Percentiles rank a stretch among this genome's conserved stretches.
These are phyloP conservation scores for Kodamaea jinghongensis DNA, from an alignment of 805 yeast species.

Conservation along the genomic window DNA sequence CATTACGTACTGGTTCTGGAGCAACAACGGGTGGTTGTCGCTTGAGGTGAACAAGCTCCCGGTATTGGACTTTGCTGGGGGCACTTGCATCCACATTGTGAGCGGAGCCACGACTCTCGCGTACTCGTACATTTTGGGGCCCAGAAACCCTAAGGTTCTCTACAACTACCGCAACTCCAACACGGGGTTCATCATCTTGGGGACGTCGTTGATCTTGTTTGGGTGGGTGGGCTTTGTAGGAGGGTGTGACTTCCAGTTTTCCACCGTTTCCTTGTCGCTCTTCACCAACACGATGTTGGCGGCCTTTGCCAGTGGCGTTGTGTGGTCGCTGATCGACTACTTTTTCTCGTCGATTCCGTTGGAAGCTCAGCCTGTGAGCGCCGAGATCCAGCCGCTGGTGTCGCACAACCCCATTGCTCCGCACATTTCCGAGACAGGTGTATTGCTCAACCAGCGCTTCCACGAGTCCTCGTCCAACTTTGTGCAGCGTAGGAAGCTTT, in stretches of 20 bases:
- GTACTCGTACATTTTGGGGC: constrained; percentile 42
- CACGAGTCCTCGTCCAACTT: constrained; percentile 17
- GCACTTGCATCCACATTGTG: constrained; percentile 42
- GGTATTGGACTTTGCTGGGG: constrained; percentile 46
- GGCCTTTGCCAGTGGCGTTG: constrained; percentile 33
- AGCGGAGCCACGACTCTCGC: constrained; percentile 46
- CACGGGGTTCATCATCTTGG: constrained; percentile 32
- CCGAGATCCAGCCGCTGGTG: not conserved
- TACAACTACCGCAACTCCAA: constrained; percentile 36
- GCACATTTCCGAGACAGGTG: constrained; percentile 16
- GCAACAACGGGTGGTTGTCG: constrained; percentile 42
- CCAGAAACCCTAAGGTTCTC: constrained; percentile 38
- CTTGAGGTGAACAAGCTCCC: constrained; percentile 30
- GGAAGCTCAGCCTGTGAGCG: constrained; percentile 18
- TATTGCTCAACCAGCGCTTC: constrained; percentile 15
- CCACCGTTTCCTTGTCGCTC: constrained; percentile 30
- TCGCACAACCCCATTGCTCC: constrained; percentile 1
- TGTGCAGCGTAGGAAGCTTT: constrained; percentile 26
- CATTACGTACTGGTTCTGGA: constrained; percentile 47
- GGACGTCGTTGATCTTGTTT: constrained; percentile 27
- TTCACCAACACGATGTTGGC: constrained; percentile 33
- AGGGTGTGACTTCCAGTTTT: constrained; percentile 43
- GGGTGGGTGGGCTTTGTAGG: constrained; percentile 45
- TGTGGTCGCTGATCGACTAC: constrained; percentile 39
- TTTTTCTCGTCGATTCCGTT: constrained; percentile 39